Evolutionary conservation across 306 rosid genomes (phyloP), one percentile per base, ranked within the genome.

Genomic region (Canavalia ensiformis): DNA sequence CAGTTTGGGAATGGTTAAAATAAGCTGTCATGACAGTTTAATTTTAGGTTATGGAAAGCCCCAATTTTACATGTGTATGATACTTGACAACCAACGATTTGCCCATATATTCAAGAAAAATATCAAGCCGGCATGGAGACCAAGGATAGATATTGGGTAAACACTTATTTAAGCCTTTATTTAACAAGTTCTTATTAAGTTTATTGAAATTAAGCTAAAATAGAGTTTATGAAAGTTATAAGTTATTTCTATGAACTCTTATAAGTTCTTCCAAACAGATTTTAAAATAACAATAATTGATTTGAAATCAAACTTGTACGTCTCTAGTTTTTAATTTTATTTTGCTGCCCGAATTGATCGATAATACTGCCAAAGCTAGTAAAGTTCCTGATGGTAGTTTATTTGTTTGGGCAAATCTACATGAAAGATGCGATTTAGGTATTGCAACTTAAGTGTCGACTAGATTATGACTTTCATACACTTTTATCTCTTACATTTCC

Each of bases 41-140:
- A 65, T 18, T 18, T 37, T 25, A 30, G 54, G 44, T 77, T 76
- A 35, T 11, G 81, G 7, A 54, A 39, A 52, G 33, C 57, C 47
- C 3, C 12, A 29, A 35, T 49, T 55, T 72, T 28, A 13, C 46
- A 8, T 49, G 81, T 10, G 18, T 4, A 31, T 55, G 59, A 45
- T 44, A 56, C 35, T 55, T 78, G 59, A 37, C 35, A 44, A 68
- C 5, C 11, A 18, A 42, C 37, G 1, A 28, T 47, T 28, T 49
- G n/a, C 47, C 58, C 49, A 4, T 9, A n/a, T 67, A 33, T 10
- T 51, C n/a, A 76, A 50, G 41, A 52, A 31, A 37, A 51, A 1
- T n/a, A 37, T 55, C 25, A 44, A 55, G 35, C 39, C 13, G 4
- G 34, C 34, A 41, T 39, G 49, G 70, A 64, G 70, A 66, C 30